A percentile compares a stretch with the other conserved stretches of the same genome.
phyloP scores from a whole-genome alignment of 2,329 filamentous ascomycete species.

The Amylocarpus encephaloides region DNA sequence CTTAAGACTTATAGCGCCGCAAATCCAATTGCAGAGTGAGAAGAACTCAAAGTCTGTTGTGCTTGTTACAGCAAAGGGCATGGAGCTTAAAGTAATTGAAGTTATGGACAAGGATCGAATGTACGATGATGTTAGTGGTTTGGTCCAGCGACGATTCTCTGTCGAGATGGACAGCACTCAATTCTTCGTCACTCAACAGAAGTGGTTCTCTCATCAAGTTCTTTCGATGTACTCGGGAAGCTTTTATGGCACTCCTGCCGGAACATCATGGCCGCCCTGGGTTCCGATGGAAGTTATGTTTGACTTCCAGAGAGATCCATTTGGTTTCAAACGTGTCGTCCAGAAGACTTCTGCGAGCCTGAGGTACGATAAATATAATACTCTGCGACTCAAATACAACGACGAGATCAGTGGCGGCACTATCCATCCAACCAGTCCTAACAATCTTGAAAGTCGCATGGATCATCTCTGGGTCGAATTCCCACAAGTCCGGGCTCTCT shows the following conservation, averaged over 20 bases:
- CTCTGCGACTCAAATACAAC: constrained; percentile 91
- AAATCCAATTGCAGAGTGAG: constrained; percentile 97
- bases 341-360: constrained; percentile 93
- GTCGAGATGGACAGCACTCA: constrained; percentile 97
- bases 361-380: constrained; percentile 97
- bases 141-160: constrained; percentile 90
- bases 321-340: constrained; percentile 96
- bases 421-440: constrained; percentile 43
- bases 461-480: constrained; percentile 98
- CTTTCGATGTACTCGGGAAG: constrained; percentile 93
- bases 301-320: constrained; percentile 86
- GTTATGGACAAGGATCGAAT: constrained; percentile 96
- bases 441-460: constrained; percentile 69
- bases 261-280: constrained; percentile 95
- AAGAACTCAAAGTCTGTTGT: constrained; percentile 97
- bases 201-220: constrained; percentile 77
- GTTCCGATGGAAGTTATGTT: constrained; percentile 98
- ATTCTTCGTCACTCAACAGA: constrained; percentile 94
- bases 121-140: constrained; percentile 85
- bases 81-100: constrained; percentile 95
- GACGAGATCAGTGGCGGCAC: constrained; percentile 70
- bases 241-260: constrained; percentile 77
- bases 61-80: constrained; percentile 91
- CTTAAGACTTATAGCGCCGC: constrained; percentile 87
- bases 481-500: constrained; percentile 86